Evolutionary conservation across 768 basidiomycete species (phyloP).

Genomic region (Galerina marginata): DNA sequence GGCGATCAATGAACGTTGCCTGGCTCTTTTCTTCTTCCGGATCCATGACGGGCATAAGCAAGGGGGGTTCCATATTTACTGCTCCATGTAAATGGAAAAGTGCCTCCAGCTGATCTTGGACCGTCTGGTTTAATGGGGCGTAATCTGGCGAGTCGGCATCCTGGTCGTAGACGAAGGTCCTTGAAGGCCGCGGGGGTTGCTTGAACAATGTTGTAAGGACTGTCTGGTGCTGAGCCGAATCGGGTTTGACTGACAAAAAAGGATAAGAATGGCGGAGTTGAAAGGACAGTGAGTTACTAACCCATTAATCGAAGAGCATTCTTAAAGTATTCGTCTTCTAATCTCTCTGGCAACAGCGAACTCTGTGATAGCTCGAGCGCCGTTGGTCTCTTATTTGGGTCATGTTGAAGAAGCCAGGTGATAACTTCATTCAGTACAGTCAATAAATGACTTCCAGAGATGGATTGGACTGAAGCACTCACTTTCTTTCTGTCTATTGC

Average conservation of each 20-base stretch:
- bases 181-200: constrained; percentile 66
- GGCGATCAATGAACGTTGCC: constrained; percentile 79
- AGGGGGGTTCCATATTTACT: constrained; percentile 82
- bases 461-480: neutral
- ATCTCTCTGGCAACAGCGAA: constrained; percentile 69
- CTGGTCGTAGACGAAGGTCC: constrained; percentile 76
- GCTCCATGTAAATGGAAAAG: constrained; percentile 92
- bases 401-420: constrained; percentile 79
- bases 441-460: neutral
- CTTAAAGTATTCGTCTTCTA: constrained; percentile 89
- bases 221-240: constrained; percentile 81
- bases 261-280: neutral
- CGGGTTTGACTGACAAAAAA: constrained; percentile 63
- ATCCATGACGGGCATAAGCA: constrained; percentile 77
- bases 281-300: constrained; percentile 25
- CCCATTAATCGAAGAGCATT: constrained; percentile 79
- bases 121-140: constrained; percentile 71
- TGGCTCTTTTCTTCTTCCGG: constrained; percentile 67
- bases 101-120: constrained; percentile 74
- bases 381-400: constrained; percentile 76
- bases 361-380: constrained; percentile 87
- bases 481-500: constrained; percentile 74
- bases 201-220: constrained; percentile 82
- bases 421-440: constrained; percentile 62
- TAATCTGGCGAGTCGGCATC: constrained; percentile 73